Percentiles rank a stretch among this genome's conserved stretches.
Evolutionary conservation across 2,329 filamentous ascomycete species (phyloP).

Genomic region (Hysterium pulicare): DNA sequence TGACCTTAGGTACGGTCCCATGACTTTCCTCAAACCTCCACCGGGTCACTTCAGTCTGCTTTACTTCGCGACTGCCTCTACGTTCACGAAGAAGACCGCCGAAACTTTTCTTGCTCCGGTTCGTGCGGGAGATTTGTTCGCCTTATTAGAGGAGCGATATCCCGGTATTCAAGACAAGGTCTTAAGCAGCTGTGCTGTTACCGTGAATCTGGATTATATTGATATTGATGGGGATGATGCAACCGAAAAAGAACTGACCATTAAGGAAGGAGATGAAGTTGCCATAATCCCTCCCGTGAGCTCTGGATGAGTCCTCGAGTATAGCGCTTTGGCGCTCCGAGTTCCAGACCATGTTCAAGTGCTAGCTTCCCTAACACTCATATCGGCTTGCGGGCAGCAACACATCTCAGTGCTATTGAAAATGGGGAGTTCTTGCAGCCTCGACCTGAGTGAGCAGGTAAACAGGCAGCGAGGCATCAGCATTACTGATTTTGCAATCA

Average conservation of each 20-base stretch:
- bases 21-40: constrained; percentile 49
- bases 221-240: constrained; percentile 59
- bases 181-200: constrained; percentile 70
- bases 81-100: constrained; percentile 64
- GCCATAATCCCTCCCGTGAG: constrained; percentile 86
- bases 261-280: constrained; percentile 75
- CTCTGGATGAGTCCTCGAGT: constrained; percentile 61
- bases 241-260: constrained; percentile 46
- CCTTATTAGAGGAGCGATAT: constrained; percentile 65
- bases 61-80: constrained; percentile 75
- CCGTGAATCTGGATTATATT: constrained; percentile 78
- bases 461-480: no score
- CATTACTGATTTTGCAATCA: no score
- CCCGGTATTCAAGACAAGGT: constrained; percentile 66
- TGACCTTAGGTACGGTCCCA: constrained; percentile 14
- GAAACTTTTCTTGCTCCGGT: constrained; percentile 67
- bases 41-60: constrained; percentile 71
- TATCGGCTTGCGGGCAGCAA: no score
- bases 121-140: constrained; percentile 60
- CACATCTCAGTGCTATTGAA: no score
- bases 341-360: no score
- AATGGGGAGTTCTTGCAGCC: no score
- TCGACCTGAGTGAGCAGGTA: no score
- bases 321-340: no score
- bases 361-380: no score